phyloP scores from a whole-genome alignment of 768 basidiomycete genomes.

The Candolleomyces efflorescens region DNA sequence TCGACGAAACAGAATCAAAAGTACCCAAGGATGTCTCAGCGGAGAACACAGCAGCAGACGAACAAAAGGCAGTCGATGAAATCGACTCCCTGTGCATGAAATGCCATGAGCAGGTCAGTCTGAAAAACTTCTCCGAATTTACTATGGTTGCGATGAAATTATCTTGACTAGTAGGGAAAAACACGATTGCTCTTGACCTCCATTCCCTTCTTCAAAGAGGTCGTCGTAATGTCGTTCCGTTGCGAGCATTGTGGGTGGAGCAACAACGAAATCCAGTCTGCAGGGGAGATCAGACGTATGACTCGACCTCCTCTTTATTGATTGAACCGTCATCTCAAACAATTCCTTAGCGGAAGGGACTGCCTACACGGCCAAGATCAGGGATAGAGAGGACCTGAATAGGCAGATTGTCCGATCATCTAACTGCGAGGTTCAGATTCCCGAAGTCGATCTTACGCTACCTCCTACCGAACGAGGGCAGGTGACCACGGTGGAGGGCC shows the following conservation, averaged over 20 bases:
- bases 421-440: constrained; percentile 75
- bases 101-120: constrained; percentile 81
- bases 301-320: constrained; percentile 5
- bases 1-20: constrained; percentile 38
- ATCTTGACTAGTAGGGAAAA: constrained; percentile 56
- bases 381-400: constrained; percentile 73
- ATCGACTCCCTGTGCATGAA: constrained; percentile 93
- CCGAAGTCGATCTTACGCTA: constrained; percentile 88
- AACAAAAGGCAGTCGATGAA: constrained; percentile 71
- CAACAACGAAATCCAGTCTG: constrained; percentile 95
- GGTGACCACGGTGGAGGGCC: constrained; percentile 94
- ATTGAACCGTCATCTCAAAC: neutral
- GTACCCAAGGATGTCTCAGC: constrained; percentile 2
- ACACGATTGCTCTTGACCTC: constrained; percentile 88
- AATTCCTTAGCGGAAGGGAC: constrained; percentile 67
- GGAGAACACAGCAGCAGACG: constrained; percentile 28
- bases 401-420: constrained; percentile 92
- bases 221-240: constrained; percentile 94
- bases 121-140: neutral
- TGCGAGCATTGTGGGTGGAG: constrained; percentile 87
- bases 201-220: constrained; percentile 93
- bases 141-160: constrained; percentile 1
- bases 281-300: constrained; percentile 80
- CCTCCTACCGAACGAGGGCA: constrained; percentile 82
- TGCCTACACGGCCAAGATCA: constrained; percentile 75